Conservation (phyloP, 192 early-diverging fungal genomes). For the Phlyctochytrium planicorne region DNA sequence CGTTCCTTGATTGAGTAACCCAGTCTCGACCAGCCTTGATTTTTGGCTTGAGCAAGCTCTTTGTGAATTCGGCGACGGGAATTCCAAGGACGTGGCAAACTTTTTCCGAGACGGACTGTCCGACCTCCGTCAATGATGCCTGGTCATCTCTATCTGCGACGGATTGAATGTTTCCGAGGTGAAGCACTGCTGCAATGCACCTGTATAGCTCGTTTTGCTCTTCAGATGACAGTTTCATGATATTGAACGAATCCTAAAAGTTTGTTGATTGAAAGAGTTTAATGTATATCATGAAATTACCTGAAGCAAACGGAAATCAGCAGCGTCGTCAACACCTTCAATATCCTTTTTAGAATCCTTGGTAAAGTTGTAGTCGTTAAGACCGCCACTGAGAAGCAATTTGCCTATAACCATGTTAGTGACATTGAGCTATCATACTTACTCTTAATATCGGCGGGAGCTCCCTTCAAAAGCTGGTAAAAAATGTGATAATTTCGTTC, state of each 20-base stretch:
- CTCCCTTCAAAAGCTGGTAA: slow-evolving; percentile 96
- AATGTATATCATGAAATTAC: slow-evolving; percentile 39
- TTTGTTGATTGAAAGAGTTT: no score
- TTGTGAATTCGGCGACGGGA: slow-evolving; percentile 81
- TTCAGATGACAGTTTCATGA: slow-evolving; percentile 76
- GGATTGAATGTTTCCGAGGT: slow-evolving; percentile 90
- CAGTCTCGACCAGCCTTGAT: slow-evolving; percentile 96
- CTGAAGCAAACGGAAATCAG: slow-evolving; percentile 73
- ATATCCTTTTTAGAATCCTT: slow-evolving; percentile 84
- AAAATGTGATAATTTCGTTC: slow-evolving; percentile 98
- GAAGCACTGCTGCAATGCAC: slow-evolving; percentile 81
- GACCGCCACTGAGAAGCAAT: slow-evolving; percentile 71
- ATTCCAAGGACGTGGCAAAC: slow-evolving; percentile 95
- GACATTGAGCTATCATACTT: slow-evolving; percentile 7
- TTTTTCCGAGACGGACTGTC: slow-evolving; percentile 67
- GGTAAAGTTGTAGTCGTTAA: slow-evolving; percentile 81
- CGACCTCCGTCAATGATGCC: slow-evolving; percentile 73
- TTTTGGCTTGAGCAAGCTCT: slow-evolving; percentile 80
- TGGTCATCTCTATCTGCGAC: slow-evolving; percentile 79
- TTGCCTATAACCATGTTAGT: slow-evolving; percentile 39
- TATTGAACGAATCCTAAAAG: slow-evolving; percentile 77
- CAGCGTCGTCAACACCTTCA: slow-evolving; percentile 87
- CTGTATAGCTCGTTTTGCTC: slow-evolving; percentile 82
- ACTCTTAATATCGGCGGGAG: slow-evolving; percentile 68
- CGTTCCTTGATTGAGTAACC: slow-evolving; percentile 88